A percentile compares a stretch with the other conserved stretches of the same genome.
Conservation (phyloP, 1,284 basidiomycete species). For the Tylopilus orsonianus region DNA sequence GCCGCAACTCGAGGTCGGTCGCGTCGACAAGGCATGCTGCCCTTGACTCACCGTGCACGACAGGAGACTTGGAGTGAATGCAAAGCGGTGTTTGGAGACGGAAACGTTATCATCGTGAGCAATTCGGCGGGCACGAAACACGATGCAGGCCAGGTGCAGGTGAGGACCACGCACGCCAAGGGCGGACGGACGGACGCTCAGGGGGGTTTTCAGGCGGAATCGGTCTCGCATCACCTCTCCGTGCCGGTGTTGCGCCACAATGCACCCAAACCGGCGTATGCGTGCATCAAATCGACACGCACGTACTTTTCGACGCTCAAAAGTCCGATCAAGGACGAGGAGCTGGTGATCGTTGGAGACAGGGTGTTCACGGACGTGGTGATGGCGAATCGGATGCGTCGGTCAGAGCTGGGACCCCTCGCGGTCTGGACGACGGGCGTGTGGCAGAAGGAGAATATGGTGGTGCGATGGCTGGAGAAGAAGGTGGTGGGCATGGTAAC, state of each 20-base stretch:
- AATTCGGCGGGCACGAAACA: constrained; percentile 87
- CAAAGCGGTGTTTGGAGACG: constrained; percentile 69
- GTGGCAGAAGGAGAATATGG: constrained; percentile 62
- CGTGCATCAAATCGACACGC: constrained; percentile 57
- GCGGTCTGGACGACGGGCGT: constrained; percentile 68
- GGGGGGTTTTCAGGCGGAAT: constrained; percentile 66
- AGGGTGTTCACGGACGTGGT: constrained; percentile 90
- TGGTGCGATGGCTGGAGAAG: constrained; percentile 59
- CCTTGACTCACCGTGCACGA: constrained; percentile 12
- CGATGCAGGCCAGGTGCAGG: constrained; percentile 81
- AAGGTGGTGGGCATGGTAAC: constrained; percentile 39
- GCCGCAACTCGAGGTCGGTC: constrained; percentile 64
- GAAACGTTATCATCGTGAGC: constrained; percentile 87
- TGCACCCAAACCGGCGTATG: constrained; percentile 61
- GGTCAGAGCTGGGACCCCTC: constrained; percentile 45
- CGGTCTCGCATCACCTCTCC: constrained; percentile 73
- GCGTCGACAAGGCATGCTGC: neutral
- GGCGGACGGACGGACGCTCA: neutral
- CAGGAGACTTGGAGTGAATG: constrained; percentile 82
- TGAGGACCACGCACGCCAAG: constrained; percentile 36
- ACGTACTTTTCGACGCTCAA: constrained; percentile 47
- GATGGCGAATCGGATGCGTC: constrained; percentile 73
- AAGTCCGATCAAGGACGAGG: constrained; percentile 51
- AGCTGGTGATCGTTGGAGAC: constrained; percentile 85
- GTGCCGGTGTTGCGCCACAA: constrained; percentile 83